Evolutionary conservation across 1,284 basidiomycete species (phyloP), one percentile per base, ranked within the genome.

Genomic region (Sanghuangporus weigelae): DNA sequence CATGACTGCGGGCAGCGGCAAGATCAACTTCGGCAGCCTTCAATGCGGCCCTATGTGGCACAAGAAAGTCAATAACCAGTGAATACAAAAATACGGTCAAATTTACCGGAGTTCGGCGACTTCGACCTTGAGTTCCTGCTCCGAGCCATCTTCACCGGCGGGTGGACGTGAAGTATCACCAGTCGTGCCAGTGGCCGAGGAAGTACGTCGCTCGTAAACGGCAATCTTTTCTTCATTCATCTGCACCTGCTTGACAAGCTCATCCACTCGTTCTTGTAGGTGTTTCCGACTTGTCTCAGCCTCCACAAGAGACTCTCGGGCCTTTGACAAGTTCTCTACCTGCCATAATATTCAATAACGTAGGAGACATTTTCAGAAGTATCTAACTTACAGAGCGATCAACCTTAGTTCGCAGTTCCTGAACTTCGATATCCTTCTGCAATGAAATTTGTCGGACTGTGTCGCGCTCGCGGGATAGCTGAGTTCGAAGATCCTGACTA

Each of bases 281-380:
- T 95, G 92, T 56, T 83, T 86, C 71, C 87, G 88, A 75, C 86
- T 92, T 0, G 91, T 93, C 71, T 93, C 86, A 0, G 93, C 90
- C 23, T 82, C 83, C 40, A 90, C 79, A 5, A 94, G 82, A 7
- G 81, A 76, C 73, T 94, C 92, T 19, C 92, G 85, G 8, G 89
- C 86, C 67, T 83, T 84, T 3, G 86, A 81, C 42, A 90, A 76
- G 44, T 94, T 89, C 70, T 82, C 76, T 1, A 76, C 76, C 90
- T 91, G 68, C 3, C 50, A 21, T 14, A 39, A 26, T 10, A 55
- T 44, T 12, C 16, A 36, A 36, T 36, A 50, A 57, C 63, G 59
- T 26, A 48, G 16, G 31, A 38, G 38, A 23, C 50, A 31, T 10
- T 36, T 36, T 11, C 11, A 10, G 53, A 38, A 54, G 14, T 31